Conservation (phyloP, 2,329 filamentous ascomycete genomes). For the Zymoseptoria pseudotritici region DNA sequence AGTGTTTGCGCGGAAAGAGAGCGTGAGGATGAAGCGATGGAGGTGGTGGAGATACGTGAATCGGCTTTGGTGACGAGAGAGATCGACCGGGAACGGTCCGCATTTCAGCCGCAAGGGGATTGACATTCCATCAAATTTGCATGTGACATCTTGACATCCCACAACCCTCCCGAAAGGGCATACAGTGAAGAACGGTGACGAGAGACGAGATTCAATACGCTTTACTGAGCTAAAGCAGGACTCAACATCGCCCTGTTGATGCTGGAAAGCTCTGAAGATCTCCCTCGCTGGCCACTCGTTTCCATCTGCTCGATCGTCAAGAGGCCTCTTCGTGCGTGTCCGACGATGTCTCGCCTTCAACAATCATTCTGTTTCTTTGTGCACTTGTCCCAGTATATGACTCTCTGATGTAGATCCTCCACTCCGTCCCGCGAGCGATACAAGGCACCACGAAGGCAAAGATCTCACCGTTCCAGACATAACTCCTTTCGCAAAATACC, state of each 20-base stretch:
- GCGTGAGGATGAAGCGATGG: neutral
- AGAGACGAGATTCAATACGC: neutral
- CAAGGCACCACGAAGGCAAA: neutral
- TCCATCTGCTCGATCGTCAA: neutral
- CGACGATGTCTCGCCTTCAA: neutral
- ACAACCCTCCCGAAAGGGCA: neutral
- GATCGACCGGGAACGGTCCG: neutral
- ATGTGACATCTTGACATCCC: neutral
- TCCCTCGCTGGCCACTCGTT: neutral
- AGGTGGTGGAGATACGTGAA: neutral
- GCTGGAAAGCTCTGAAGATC: neutral
- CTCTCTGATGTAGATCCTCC: neutral
- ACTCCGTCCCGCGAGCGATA: neutral
- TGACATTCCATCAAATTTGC: neutral
- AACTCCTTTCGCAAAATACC: neutral
- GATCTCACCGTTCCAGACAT: neutral
- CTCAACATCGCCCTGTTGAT: neutral
- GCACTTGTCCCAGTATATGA: neutral
- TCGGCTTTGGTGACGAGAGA: neutral
- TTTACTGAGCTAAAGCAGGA: neutral
- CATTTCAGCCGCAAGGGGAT: neutral
- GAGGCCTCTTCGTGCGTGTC: neutral
- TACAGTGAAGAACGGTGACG: neutral
- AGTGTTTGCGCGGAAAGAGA: neutral
- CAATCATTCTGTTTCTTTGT: neutral